Conservation (phyloP, 106 monocot species). For the Hemerocallis citrina region DNA sequence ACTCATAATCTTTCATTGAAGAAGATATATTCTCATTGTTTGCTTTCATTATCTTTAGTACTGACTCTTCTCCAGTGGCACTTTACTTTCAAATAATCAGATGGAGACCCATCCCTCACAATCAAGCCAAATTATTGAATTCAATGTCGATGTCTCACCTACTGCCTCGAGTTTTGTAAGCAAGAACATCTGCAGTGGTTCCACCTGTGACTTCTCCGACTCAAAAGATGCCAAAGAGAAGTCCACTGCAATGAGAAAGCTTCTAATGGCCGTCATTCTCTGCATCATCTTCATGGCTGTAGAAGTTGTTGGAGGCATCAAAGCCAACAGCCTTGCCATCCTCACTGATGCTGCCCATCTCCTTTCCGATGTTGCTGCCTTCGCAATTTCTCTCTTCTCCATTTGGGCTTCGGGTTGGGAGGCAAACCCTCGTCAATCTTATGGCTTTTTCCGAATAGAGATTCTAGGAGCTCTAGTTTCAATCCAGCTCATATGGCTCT, state of each 20-base stretch:
- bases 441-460: constrained; percentile 69
- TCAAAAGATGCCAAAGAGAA: constrained; percentile 45
- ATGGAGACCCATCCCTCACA: constrained; percentile 25
- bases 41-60: too few relatives aligned
- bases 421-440: constrained; percentile 53
- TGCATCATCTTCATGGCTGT: constrained; percentile 53
- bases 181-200: constrained; percentile 29
- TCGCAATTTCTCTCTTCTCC: constrained; percentile 66
- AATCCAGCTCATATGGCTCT: constrained; percentile 60
- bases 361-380: constrained; percentile 58
- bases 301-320: constrained; percentile 63
- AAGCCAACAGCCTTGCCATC: constrained; percentile 74
- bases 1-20: too few relatives aligned
- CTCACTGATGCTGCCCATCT: constrained; percentile 83
- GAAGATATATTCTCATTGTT: too few relatives aligned
- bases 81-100: too few relatives aligned
- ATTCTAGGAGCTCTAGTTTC: constrained; percentile 69
- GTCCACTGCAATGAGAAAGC: constrained; percentile 35
- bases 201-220: constrained; percentile 46
- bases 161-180: background rate
- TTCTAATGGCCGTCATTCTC: constrained; percentile 42
- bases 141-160: constrained; percentile 14
- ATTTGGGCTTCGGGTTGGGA: constrained; percentile 73
- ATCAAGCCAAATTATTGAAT: constrained; percentile 12
- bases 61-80: too few relatives aligned